These are phyloP conservation scores for Dothistroma septosporum DNA, from an alignment of 2,329 filamentous ascomycete genomes.

Conservation along the genomic window DNA sequence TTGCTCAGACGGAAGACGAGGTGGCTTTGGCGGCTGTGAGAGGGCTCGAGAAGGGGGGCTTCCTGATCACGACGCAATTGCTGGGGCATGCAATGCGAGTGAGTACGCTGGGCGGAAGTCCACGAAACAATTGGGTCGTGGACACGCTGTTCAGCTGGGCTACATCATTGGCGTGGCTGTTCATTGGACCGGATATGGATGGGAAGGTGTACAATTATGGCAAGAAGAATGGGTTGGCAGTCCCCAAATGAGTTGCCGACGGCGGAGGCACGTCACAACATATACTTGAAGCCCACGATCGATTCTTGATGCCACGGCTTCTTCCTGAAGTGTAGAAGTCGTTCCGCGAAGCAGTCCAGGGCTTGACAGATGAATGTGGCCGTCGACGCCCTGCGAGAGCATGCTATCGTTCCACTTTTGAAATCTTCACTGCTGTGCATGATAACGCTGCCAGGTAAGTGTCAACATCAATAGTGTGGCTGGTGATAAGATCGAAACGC, in stretches of 20 bases:
- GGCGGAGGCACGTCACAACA: background rate
- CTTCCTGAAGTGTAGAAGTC: too few relatives aligned
- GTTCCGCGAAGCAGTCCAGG: too few relatives aligned
- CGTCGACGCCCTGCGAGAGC: background rate
- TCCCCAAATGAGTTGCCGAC: background rate
- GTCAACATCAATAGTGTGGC: background rate
- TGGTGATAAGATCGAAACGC: background rate
- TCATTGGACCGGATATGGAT: slow-evolving; percentile 56
- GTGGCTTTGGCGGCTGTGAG: slow-evolving; percentile 67
- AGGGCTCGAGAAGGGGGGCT: slow-evolving; percentile 75
- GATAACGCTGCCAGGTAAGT: background rate
- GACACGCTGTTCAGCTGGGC: slow-evolving; percentile 56
- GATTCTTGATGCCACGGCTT: too few relatives aligned
- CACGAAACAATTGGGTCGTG: slow-evolving; percentile 50
- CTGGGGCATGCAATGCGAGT: slow-evolving; percentile 70
- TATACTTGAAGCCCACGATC: too few relatives aligned
- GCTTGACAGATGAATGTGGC: background rate
- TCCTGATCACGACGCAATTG: slow-evolving; percentile 70
- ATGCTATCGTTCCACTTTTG: background rate
- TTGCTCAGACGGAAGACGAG: slow-evolving; percentile 69
- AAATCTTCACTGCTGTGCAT: background rate
- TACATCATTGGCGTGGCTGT: slow-evolving; percentile 52
- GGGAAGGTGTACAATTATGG: slow-evolving; percentile 56
- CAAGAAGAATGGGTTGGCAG: slow-evolving; percentile 46
- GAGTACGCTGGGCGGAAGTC: slow-evolving; percentile 49